Percentiles rank a stretch among this genome's conserved stretches.
Conservation (phyloP, 306 rosid species). For the Cucurbita moschata region DNA sequence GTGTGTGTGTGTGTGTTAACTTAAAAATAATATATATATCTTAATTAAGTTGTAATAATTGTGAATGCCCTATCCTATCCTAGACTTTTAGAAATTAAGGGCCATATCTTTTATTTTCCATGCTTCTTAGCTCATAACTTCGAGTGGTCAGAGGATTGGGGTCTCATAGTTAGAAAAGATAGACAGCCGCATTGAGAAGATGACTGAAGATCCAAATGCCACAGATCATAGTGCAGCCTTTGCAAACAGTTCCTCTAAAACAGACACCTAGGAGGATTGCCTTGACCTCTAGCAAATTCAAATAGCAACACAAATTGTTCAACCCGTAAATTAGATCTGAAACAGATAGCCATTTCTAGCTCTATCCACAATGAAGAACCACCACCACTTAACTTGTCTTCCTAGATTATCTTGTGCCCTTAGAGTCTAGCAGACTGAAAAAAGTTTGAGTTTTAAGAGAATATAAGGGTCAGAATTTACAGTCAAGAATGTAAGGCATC, state of each 20-base stretch:
- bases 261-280: not conserved
- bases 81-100: not conserved
- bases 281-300: not conserved
- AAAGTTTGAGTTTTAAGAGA: not conserved
- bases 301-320: not conserved
- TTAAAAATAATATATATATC: not conserved
- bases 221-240: not conserved
- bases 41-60: not conserved
- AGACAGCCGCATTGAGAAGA: not conserved
- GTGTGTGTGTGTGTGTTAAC: no score
- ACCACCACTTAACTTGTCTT: not conserved
- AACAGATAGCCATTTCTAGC: not conserved
- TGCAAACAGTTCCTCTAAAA: not conserved
- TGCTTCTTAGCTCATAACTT: not conserved
- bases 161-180: not conserved
- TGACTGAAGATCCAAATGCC: not conserved
- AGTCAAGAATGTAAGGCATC: not conserved
- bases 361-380: not conserved
- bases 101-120: not conserved
- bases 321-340: not conserved
- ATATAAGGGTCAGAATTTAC: not conserved
- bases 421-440: not conserved
- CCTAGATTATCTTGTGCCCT: not conserved
- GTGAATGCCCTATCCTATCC: not conserved
- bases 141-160: not conserved